A percentile compares a stretch with the other conserved stretches of the same genome.
phyloP scores from a whole-genome alignment of 2,329 filamentous ascomycete genomes.

The Aspergillus sojae region DNA sequence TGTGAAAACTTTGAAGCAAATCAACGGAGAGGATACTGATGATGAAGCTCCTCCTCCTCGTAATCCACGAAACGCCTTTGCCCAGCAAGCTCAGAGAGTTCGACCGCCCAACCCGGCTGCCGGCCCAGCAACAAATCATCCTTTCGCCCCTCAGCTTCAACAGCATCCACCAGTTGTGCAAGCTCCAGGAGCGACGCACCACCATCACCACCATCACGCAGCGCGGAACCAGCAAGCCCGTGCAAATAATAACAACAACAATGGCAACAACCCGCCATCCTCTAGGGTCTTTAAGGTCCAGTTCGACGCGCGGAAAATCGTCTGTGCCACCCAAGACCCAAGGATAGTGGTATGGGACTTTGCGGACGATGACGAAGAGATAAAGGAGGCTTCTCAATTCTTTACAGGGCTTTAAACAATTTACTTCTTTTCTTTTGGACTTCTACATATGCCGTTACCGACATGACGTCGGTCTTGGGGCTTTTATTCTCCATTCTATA shows the following conservation, averaged over 20 bases:
- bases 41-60: background rate
- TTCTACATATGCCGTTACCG: background rate
- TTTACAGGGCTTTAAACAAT: constrained; percentile 58
- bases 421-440: background rate
- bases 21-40: background rate
- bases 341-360: constrained; percentile 98
- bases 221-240: background rate
- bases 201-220: background rate
- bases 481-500: background rate
- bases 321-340: constrained; percentile 90
- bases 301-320: constrained; percentile 89
- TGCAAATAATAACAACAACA: background rate
- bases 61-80: constrained; percentile 15
- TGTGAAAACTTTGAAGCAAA: background rate
- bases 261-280: constrained; percentile 34
- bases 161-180: background rate
- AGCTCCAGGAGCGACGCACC: background rate
- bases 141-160: background rate
- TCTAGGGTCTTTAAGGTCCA: constrained; percentile 91
- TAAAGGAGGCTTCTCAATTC: constrained; percentile 76
- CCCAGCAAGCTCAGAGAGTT: constrained; percentile 10
- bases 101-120: background rate
- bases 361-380: constrained; percentile 78
- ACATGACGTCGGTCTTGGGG: background rate
- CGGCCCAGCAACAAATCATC: background rate